Base-by-base conservation (phyloP, 192 early-diverging fungal species). In the Mortierella alpina region DNA sequence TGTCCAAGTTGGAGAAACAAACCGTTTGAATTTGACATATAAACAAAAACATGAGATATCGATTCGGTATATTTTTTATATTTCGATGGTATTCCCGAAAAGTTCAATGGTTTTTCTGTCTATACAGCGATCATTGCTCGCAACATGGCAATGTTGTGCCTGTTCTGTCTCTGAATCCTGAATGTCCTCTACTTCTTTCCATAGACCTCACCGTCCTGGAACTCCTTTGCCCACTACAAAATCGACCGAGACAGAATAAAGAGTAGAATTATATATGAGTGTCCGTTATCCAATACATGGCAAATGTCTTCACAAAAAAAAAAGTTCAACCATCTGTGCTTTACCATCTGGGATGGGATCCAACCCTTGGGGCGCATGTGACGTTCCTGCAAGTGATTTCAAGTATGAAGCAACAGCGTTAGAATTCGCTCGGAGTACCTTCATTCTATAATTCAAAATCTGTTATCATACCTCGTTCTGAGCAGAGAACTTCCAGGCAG, bases 401-500 rank as follows among this genome's bases (percentile, higher is more conserved):
- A 31, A 31, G 31, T 1, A 40, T 13, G 31, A 64, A 46, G 23
- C 18, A 58, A 45, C 45, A 40, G 7, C 17, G 31, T 57, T 57
- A 20, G 58, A 13, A 39, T 14, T 15, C 39, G 41, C 6, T 17
- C 11, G 17, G 49, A 50, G 1, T 1, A 17, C 49, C 11, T 50
- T 17, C 49, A 17, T 50, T 50, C 12, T 4, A 55, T 9, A 17
- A 14, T 15, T 9, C 7, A n/a, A 20, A 2, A 64, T 31, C 11
- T 13, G 17, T 47, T 44, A 15, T 13, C 9, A 45, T 72, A 80
- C 77, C 77, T 80, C 77, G 77, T 79, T 73, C 54, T 88, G 85
- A 18, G 89, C 89, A 68, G 89, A 90, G 82, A 83, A 88, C 72
- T 86, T 86, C 68, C 86, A 90, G 72, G 87, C 73, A 77, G 78